Evolutionary conservation across 1,139 yeast genomes (phyloP), one percentile per base, ranked within the genome.

Genomic region (Debaryomyces sp.): DNA sequence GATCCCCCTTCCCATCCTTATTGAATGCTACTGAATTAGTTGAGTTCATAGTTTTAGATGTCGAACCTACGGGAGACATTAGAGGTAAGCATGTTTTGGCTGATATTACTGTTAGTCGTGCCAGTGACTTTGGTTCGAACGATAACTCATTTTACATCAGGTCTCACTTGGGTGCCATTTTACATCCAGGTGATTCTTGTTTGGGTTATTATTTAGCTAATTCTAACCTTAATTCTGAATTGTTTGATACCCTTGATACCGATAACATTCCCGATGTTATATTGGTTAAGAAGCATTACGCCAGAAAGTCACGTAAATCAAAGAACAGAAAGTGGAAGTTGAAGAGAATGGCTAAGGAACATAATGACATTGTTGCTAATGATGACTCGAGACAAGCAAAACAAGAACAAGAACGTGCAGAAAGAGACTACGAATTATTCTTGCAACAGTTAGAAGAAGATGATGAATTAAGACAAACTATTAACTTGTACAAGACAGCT

Each of bases 401-500:
- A 73, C 94, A 87, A 69, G 97, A 91, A 55, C 86, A 84, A 63
- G 98, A 90, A 67, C 82, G 89, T 62, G 96, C 96, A 3, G 98
- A 94, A 71, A 87, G 84, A 69, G 99, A 94, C 70, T 94, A 92
- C 72, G 99, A 94, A 71, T 68, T 87, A 61, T 94, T 94, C 87
- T 82, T 95, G 74, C 97, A 90, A 75, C 97, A 94, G 68, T 84
- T 95, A 68, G 99, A 94, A 76, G 98, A 94, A 71, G 99, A 94
- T 71, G 85, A 86, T 50, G 99, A 94, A 67, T 81, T 95, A 68
- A 89, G 99, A 77, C 92, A 87, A 59, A 85, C 91, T 44, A 84
- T 94, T 68, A 92, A 94, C 66, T 67, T 94, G 62, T 94, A 94
- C 75, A 94, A 90, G 75, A 82, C 84, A 47, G 71, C 64, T 46